Evolutionary conservation across 495 filamentous ascomycete species (phyloP), one percentile per base, ranked within the genome.

Genomic region (Apiosordaria backusii): DNA sequence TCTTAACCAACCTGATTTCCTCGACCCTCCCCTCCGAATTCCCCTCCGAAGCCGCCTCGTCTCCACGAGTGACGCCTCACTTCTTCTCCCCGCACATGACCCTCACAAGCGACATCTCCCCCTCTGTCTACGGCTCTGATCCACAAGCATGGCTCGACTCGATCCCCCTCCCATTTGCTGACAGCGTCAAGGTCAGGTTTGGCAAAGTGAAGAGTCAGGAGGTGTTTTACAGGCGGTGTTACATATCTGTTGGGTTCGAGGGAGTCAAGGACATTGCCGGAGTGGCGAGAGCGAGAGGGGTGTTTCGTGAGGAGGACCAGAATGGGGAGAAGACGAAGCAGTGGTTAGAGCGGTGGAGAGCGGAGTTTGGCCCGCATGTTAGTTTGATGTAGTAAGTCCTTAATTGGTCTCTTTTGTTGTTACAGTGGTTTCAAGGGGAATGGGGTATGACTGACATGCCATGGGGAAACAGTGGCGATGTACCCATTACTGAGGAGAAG

Each of bases 331-430:
- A 68, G 69, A 73, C 72, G 65, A 40, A 68, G 62, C 63, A 62
- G 63, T 74, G 71, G 74, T 40, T 75, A 60, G 57, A 57, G n/a
- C 26, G 52, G 55, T 77, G 75, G 75, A 18, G 60, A 24, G 18
- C 26, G 57, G 70, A 27, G 22, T 77, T 63, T 66, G 73, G 68
- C 29, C 71, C 73, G 52, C 75, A 77, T 64, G 60, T 77, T 27
- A 75, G 73, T 63, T 60, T 77, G 66, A 68, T 74, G 59, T 77
- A 77, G 74, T 76, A 62, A 67, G 74, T 74, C 9, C 21, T 57
- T 6, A 23, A 19, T 58, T 35, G 1, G 55, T 57, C 0, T 45
- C 1, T 26, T 16, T 45, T 23, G 4, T 35, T n/a, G n/a, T n/a
- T n/a, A n/a, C n/a, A n/a, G n/a, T n/a, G n/a, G n/a, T n/a, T n/a